These are phyloP conservation scores for Talaromyces sp. DNA, from an alignment of 2,329 filamentous ascomycete genomes.

Conservation along the genomic window DNA sequence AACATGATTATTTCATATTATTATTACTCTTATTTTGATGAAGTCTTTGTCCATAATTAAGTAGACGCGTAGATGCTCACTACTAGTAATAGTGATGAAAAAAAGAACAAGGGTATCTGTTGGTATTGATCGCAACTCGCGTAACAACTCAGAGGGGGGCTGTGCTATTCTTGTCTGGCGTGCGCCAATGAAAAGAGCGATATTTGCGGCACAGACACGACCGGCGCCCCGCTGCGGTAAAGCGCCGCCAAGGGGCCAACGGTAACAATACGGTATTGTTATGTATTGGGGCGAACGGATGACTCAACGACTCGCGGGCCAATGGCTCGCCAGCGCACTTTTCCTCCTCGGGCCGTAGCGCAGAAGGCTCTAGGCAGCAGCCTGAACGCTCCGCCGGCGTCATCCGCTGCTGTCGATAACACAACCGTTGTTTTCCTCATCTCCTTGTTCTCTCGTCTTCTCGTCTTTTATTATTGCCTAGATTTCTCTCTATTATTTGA, in stretches of 20 bases:
- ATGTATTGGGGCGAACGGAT: background rate
- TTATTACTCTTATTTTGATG: too few relatives aligned
- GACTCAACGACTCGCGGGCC: background rate
- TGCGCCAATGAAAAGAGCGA: background rate
- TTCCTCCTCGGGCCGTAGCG: background rate
- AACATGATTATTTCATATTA: too few relatives aligned
- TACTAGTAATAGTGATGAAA: background rate
- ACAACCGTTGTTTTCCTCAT: background rate
- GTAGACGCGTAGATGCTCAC: too few relatives aligned
- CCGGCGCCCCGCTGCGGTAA: background rate
- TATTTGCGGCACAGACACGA: background rate
- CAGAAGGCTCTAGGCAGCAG: background rate
- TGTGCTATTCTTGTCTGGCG: background rate
- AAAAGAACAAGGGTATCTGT: background rate
- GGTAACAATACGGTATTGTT: background rate
- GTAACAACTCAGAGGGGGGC: background rate
- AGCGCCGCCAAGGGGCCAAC: background rate
- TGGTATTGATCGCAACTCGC: background rate
- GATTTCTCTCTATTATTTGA: background rate
- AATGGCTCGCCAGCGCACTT: background rate
- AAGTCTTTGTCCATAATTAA: too few relatives aligned
- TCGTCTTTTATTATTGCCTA: background rate
- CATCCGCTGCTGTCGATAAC: background rate
- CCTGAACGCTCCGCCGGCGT: background rate
- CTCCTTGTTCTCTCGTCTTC: background rate